phyloP scores from a whole-genome alignment of 495 filamentous ascomycete species.

The Cudoniella acicularis region DNA sequence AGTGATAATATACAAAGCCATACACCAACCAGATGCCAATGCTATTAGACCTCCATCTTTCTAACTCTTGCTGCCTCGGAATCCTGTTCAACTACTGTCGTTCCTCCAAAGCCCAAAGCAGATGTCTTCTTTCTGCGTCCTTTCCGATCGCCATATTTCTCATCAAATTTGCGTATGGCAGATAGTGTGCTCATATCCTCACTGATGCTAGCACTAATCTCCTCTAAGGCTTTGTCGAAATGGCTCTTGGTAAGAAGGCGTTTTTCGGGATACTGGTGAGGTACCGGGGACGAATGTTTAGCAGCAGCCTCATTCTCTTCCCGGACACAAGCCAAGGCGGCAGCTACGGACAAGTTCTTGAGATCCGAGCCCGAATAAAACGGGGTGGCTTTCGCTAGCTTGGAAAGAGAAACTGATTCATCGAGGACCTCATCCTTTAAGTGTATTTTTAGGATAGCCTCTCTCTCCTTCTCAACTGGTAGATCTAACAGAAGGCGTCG shows the following conservation, averaged over 20 bases:
- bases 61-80: constrained; percentile 32
- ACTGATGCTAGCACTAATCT: constrained; percentile 88
- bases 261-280: constrained; percentile 59
- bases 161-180: constrained; percentile 92
- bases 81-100: constrained; percentile 32
- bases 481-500: constrained; percentile 84
- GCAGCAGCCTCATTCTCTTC: constrained; percentile 66
- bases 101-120: constrained; percentile 62
- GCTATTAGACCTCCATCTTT: constrained; percentile 21
- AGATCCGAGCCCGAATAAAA: constrained; percentile 97
- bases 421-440: constrained; percentile 74
- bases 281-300: constrained; percentile 37
- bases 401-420: constrained; percentile 60
- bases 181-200: constrained; percentile 88
- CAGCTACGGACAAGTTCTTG: constrained; percentile 89
- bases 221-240: constrained; percentile 80
- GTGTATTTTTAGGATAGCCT: constrained; percentile 79
- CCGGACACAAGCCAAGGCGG: constrained; percentile 82
- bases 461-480: constrained; percentile 71
- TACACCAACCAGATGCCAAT: background rate
- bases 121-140: constrained; percentile 57
- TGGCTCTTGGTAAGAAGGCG: constrained; percentile 63
- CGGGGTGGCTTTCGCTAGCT: constrained; percentile 71
- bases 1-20: background rate
- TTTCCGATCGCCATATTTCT: constrained; percentile 90